phyloP scores from a whole-genome alignment of 345 rosid genomes.

The Lepidium sativum region DNA sequence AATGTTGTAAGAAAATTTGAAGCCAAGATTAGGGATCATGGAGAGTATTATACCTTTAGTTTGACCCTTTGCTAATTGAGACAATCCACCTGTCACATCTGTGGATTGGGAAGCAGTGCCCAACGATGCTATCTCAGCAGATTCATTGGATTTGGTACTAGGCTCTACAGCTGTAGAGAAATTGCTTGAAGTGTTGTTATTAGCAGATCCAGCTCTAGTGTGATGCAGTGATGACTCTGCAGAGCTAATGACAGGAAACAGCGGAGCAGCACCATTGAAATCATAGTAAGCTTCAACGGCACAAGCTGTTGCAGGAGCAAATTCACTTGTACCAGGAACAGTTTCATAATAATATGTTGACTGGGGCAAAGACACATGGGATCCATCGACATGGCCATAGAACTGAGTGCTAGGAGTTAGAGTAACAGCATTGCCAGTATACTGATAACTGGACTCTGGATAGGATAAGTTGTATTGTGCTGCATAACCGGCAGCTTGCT shows the following conservation, averaged over 20 bases:
- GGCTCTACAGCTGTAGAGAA: constrained; percentile 24
- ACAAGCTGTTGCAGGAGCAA: constrained; percentile 40
- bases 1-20: not conserved
- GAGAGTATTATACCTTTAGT: constrained; percentile 53
- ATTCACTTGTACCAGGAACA: constrained; percentile 50
- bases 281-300: constrained; percentile 50
- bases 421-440: constrained; percentile 39
- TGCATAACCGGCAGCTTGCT: constrained; percentile 38
- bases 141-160: constrained; percentile 22
- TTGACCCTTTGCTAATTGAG: constrained; percentile 43
- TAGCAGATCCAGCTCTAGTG: constrained; percentile 31
- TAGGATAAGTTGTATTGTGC: constrained; percentile 51
- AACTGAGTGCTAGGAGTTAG: constrained; percentile 36
- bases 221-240: constrained; percentile 37
- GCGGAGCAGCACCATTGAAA: constrained; percentile 42
- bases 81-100: constrained; percentile 27
- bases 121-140: constrained; percentile 22
- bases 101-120: constrained; percentile 32
- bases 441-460: constrained; percentile 43
- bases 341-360: constrained; percentile 48
- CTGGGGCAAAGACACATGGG: constrained; percentile 50
- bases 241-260: constrained; percentile 32
- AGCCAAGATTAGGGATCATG: not conserved
- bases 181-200: constrained; percentile 25
- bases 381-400: constrained; percentile 59